These are phyloP conservation scores for Triadica sebifera DNA, from an alignment of 345 rosid genomes.

Conservation along the genomic window DNA sequence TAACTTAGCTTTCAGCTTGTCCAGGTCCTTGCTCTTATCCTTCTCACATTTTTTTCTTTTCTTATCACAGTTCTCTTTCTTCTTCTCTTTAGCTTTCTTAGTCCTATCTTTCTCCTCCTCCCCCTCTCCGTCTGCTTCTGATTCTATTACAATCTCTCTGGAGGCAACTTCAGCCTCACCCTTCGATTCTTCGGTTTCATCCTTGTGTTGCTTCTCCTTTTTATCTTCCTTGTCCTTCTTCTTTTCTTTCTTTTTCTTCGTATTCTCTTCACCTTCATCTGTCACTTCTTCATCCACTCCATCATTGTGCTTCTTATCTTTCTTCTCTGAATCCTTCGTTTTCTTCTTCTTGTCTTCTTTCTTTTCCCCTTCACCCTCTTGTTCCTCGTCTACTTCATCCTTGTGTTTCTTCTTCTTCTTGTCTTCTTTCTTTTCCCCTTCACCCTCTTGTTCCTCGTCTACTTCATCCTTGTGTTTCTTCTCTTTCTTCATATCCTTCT, in stretches of 20 bases:
- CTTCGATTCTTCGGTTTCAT: slow-evolving; percentile 8
- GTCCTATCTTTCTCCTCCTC: slow-evolving; percentile 25
- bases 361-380: not conserved
- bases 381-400: slow-evolving; percentile 1
- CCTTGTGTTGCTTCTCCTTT: slow-evolving; percentile 12
- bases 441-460: not conserved
- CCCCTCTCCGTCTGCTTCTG: slow-evolving; percentile 23
- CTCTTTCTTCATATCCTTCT: not conserved
- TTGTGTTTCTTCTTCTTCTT: slow-evolving; percentile 5
- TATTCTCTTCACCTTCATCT: slow-evolving; percentile 11
- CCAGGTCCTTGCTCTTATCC: slow-evolving; percentile 43
- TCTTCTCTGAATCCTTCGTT: slow-evolving; percentile 1
- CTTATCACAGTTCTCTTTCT: slow-evolving; percentile 38
- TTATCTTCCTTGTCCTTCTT: slow-evolving; percentile 11
- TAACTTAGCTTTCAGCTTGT: slow-evolving; percentile 49
- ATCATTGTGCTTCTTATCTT: not conserved
- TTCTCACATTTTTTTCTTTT: slow-evolving; percentile 47
- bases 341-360: not conserved
- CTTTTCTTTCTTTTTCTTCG: not conserved
- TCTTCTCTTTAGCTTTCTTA: slow-evolving; percentile 28
- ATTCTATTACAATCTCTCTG: slow-evolving; percentile 29
- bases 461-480: slow-evolving; percentile 2
- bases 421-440: slow-evolving; percentile 9
- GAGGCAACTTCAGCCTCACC: slow-evolving; percentile 24
- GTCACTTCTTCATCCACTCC: not conserved